Conservation (phyloP, 495 filamentous ascomycete genomes). For the Lindgomyces ingoldianus region DNA sequence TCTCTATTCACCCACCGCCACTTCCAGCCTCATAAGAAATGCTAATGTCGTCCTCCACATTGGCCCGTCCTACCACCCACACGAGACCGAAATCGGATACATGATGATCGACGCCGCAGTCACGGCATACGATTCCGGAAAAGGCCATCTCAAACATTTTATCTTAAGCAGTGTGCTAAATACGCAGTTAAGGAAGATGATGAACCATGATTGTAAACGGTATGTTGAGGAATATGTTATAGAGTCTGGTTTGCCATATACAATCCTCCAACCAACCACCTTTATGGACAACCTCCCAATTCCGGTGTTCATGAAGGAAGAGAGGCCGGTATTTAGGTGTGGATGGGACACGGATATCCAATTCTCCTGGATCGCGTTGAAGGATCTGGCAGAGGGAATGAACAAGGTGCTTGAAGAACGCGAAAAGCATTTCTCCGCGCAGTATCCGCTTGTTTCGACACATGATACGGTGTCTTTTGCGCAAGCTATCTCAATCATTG, state of each 20-base stretch:
- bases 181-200: constrained; percentile 43
- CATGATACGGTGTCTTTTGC: constrained; percentile 23
- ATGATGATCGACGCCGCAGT: constrained; percentile 44
- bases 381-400: constrained; percentile 38
- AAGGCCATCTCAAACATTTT: constrained; percentile 38
- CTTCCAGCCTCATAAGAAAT: constrained; percentile 32
- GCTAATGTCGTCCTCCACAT: constrained; percentile 35
- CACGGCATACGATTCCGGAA: constrained; percentile 10
- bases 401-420: constrained; percentile 37
- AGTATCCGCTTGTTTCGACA: constrained; percentile 43
- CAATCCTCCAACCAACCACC: constrained; percentile 44
- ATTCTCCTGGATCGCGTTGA: constrained; percentile 36
- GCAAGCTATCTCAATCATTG: constrained; percentile 10
- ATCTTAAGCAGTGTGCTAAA: constrained; percentile 31
- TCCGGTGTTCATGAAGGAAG: constrained; percentile 24
- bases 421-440: constrained; percentile 41
- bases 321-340: constrained; percentile 27
- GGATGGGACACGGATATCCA: constrained; percentile 31
- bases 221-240: constrained; percentile 44
- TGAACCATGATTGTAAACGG: constrained; percentile 46
- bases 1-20: constrained; percentile 30
- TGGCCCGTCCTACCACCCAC: constrained; percentile 38
- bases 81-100: constrained; percentile 41
- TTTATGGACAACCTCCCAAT: constrained; percentile 44
- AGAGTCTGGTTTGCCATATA: constrained; percentile 40